A percentile compares a stretch with the other conserved stretches of the same genome.
Evolutionary conservation across 2,329 filamentous ascomycete genomes (phyloP).

Genomic region (Tothia fuscella): DNA sequence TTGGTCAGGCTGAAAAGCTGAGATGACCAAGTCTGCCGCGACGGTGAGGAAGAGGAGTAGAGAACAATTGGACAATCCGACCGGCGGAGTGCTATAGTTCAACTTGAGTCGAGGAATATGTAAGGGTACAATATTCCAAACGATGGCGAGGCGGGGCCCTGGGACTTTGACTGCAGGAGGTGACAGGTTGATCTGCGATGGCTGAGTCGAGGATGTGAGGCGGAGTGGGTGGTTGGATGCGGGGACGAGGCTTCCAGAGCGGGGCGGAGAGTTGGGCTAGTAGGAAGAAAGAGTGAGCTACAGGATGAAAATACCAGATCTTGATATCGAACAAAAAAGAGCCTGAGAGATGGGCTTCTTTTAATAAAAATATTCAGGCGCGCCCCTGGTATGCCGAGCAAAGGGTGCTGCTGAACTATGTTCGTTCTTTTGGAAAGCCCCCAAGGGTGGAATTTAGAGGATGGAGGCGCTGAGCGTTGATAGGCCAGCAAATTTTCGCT

Average conservation of each 20-base stretch:
- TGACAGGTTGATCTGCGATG: background rate
- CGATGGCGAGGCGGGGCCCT: conserved; percentile 5
- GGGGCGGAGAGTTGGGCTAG: background rate
- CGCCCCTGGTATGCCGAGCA: background rate
- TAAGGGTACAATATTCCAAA: conserved; percentile 7
- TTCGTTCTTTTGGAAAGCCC: background rate
- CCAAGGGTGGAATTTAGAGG: no score
- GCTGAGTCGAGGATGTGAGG: background rate
- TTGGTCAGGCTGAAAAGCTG: background rate
- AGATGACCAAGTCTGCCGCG: background rate
- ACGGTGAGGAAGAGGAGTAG: conserved; percentile 3
- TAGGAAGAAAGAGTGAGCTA: background rate
- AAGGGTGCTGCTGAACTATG: background rate
- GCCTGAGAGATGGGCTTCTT: background rate
- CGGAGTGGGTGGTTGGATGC: conserved; percentile 3
- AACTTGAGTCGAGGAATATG: background rate
- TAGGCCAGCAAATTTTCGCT: no score
- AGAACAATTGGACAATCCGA: conserved; percentile 9
- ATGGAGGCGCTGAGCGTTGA: no score
- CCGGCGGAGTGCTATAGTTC: conserved; percentile 6
- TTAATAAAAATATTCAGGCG: background rate
- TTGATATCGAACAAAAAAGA: background rate
- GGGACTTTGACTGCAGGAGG: conserved; percentile 6
- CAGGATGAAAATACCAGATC: background rate
- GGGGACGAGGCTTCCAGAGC: conserved; percentile 1